Conservation (phyloP, 1,139 yeast species). For the Wickerhamomyces sp. region DNA sequence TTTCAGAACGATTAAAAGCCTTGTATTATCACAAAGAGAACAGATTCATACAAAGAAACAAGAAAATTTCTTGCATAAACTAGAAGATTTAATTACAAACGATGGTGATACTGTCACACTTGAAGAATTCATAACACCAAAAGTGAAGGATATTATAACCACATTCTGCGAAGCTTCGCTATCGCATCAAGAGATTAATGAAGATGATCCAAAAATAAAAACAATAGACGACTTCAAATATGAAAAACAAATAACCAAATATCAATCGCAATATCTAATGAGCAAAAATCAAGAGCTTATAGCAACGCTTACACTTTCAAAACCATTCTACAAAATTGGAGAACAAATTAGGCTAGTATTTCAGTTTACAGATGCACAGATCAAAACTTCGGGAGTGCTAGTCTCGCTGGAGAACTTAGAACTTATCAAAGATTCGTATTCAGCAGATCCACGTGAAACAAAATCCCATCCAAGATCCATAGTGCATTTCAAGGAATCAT, state of each 20-base stretch:
- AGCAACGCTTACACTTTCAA: conserved; percentile 30
- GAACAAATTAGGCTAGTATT: conserved; percentile 43
- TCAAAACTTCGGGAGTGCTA: conserved; percentile 26
- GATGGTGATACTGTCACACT: conserved; percentile 7
- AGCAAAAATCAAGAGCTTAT: conserved; percentile 30
- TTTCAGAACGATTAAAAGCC: conserved; percentile 13
- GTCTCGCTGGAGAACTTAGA: conserved; percentile 29
- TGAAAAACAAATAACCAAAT: conserved; percentile 26
- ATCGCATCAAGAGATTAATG: conserved; percentile 2
- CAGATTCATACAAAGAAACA: conserved; percentile 4
- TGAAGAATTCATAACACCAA: conserved; percentile 14
- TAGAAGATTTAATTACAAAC: conserved; percentile 10
- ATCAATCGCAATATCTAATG: conserved; percentile 31
- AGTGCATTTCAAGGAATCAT: conserved; percentile 26
- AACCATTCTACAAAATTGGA: conserved; percentile 45
- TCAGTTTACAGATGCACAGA: conserved; percentile 17
- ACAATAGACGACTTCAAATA: conserved; percentile 12
- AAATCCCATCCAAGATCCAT: conserved; percentile 17
- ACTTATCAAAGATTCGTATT: conserved; percentile 25
- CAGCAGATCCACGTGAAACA: conserved; percentile 13
- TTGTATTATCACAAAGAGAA: conserved; percentile 5
- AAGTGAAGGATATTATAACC: conserved; percentile 16
- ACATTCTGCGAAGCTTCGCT: conserved; percentile 4
- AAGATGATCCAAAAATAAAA: conserved; percentile 6
- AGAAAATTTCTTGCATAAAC: conserved; percentile 7